Evolutionary conservation across 331 rosid genomes (phyloP).

Genomic region (Quercus tomentella): DNA sequence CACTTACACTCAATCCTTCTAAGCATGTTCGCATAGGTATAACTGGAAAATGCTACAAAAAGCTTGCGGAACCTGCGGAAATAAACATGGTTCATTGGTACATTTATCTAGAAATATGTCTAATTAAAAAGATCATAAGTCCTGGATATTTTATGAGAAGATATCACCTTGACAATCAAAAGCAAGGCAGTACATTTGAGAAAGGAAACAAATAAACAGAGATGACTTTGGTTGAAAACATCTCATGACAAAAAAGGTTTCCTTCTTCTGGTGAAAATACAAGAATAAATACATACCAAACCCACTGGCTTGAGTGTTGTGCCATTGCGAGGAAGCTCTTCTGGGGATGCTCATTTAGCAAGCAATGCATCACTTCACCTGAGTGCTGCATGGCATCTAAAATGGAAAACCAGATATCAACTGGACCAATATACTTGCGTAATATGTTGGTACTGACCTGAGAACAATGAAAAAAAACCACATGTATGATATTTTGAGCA

Average conservation of each 20-base stretch:
- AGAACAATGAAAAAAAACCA: slow-evolving; percentile 10
- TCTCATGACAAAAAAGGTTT: background rate
- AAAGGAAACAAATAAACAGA: background rate
- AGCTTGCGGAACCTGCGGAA: slow-evolving; percentile 85
- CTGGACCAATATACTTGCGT: slow-evolving; percentile 84
- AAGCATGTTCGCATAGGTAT: slow-evolving; percentile 77
- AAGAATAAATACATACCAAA: slow-evolving; percentile 53
- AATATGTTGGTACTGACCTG: slow-evolving; percentile 79
- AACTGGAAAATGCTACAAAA: slow-evolving; percentile 79
- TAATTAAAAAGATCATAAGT: background rate
- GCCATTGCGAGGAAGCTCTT: slow-evolving; percentile 83
- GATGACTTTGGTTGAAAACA: background rate
- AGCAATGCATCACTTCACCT: slow-evolving; percentile 51
- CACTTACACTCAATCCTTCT: slow-evolving; percentile 23
- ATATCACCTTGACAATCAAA: slow-evolving; percentile 1
- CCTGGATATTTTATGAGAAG: background rate
- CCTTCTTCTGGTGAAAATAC: background rate
- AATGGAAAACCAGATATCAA: slow-evolving; percentile 74
- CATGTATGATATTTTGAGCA: slow-evolving; percentile 6
- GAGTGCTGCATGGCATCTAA: slow-evolving; percentile 37
- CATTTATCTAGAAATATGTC: background rate
- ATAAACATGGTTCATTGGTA: background rate
- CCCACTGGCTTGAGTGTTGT: slow-evolving; percentile 91
- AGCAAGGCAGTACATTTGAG: slow-evolving; percentile 2
- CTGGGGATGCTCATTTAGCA: slow-evolving; percentile 51